Evolutionary conservation across 805 yeast species (phyloP).

Genomic region (Maudiozyma bulderi): DNA sequence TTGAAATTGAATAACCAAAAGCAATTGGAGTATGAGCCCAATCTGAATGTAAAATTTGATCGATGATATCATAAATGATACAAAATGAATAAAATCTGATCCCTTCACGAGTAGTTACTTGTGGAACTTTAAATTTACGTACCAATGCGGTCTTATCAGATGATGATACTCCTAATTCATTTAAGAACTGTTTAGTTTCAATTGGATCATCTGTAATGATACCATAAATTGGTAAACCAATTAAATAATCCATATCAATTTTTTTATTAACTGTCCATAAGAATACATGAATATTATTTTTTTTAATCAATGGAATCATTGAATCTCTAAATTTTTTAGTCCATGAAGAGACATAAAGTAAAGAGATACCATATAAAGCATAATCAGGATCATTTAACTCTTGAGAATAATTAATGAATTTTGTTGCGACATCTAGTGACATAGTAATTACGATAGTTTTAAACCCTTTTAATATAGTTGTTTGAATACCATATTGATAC

Average conservation of each 20-base stretch:
- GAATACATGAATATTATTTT: constrained; percentile 31
- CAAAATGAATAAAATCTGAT: constrained; percentile 17
- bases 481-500: constrained; percentile 33
- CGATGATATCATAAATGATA: constrained; percentile 12
- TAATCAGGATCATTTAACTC: constrained; percentile 33
- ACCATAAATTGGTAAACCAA: constrained; percentile 25
- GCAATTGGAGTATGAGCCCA: constrained; percentile 20
- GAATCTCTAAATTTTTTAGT: constrained; percentile 27
- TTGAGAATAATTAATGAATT: constrained; percentile 31
- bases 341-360: constrained; percentile 38
- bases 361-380: constrained; percentile 50
- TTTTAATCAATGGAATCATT: constrained; percentile 25
- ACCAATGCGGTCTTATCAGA: not conserved
- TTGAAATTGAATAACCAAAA: constrained; percentile 18
- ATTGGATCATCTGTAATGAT: constrained; percentile 26
- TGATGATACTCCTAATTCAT: constrained; percentile 4
- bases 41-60: constrained; percentile 13
- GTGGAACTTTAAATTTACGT: constrained; percentile 11
- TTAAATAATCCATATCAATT: constrained; percentile 20
- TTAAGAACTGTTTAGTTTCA: constrained; percentile 8
- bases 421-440: constrained; percentile 27
- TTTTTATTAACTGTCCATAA: constrained; percentile 46
- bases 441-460: constrained; percentile 30
- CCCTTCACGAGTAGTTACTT: constrained; percentile 14
- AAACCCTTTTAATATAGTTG: constrained; percentile 31